Evolutionary conservation across 2,329 filamentous ascomycete genomes (phyloP), one percentile per base, ranked within the genome.

Genomic region (Xenoacremonium recifei): DNA sequence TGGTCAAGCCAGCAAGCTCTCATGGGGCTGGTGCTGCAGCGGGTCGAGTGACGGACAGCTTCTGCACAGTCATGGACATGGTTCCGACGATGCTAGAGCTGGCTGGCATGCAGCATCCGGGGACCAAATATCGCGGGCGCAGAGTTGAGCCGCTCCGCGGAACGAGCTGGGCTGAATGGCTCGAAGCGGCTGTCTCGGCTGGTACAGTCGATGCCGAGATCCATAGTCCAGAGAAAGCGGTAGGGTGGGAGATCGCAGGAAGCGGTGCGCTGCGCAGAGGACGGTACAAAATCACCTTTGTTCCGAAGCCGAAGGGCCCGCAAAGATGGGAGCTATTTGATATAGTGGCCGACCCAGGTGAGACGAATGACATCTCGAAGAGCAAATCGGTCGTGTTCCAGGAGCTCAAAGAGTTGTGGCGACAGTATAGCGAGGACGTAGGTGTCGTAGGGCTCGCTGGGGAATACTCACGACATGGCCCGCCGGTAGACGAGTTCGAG

Each of bases 81-180:
- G 7, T 65, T 2, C 70, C 69, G 1, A 68, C 70, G 1, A 64
- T 71, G 17, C 60, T 71, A 19, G 67, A 71, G n/a, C 66, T 71
- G 60, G 68, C 68, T 5, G 66, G 66, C 21, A 51, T 70, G 19
- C 51, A 61, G 25, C 76, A 79, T 27, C 49, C 48, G 3, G 41
- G 32, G 0, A 57, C 45, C 4, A 39, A 15, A 15, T 72, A 65
- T 53, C 55, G 61, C 20, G 72, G 68, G 6, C 68, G 73, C 3
- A 64, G 71, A 39, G 58, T 79, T 11, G 75, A 76, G 3, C 54
- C 62, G 4, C 71, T 79, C 70, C 71, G 76, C n/a, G 75, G 73
- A 6, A 31, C 25, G 27, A 47, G 40, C 41, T 49, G 44, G 44
- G 20, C 30, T 15, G 23, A 34, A 7, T 48, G 38, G 35, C 40